These are phyloP conservation scores for Paramarasmius palmivorus DNA, from an alignment of 1,284 basidiomycete species.

Conservation along the genomic window DNA sequence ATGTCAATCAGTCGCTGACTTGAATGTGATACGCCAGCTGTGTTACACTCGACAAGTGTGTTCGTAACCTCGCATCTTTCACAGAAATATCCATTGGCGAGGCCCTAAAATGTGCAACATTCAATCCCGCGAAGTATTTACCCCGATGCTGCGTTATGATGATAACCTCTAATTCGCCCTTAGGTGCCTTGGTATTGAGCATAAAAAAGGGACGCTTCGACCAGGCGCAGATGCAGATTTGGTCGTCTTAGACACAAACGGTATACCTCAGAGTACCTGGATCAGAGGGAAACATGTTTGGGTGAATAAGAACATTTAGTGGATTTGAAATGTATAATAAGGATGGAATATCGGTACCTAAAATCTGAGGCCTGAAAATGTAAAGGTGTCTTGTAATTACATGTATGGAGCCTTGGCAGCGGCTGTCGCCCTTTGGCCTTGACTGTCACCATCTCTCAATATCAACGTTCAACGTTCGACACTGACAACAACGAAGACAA, in stretches of 20 bases:
- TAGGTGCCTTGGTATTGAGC: constrained; percentile 87
- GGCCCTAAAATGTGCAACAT: constrained; percentile 83
- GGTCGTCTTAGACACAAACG: constrained; percentile 69
- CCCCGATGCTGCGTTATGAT: neutral
- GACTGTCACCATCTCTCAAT: too few species aligned
- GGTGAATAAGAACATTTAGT: constrained; percentile 26
- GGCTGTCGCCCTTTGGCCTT: too few species aligned
- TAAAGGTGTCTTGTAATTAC: too few species aligned
- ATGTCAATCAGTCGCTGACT: constrained; percentile 1
- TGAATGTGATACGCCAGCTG: constrained; percentile 8
- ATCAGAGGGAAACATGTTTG: constrained; percentile 78
- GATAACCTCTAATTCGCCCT: constrained; percentile 90
- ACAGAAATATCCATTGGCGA: constrained; percentile 81
- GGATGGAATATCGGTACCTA: too few species aligned
- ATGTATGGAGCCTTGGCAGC: too few species aligned
- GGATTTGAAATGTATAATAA: too few species aligned
- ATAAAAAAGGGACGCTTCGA: constrained; percentile 76
- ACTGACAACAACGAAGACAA: too few species aligned
- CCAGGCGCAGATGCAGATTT: constrained; percentile 85
- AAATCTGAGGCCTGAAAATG: too few species aligned
- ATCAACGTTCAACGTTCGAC: too few species aligned
- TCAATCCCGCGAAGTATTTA: constrained; percentile 74
- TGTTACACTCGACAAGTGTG: constrained; percentile 79
- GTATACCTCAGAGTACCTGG: constrained; percentile 78
- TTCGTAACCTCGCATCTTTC: constrained; percentile 82